Evolutionary conservation across 106 monocot genomes (phyloP), one percentile per base, ranked within the genome.

Genomic region (Dendrobium officinale): DNA sequence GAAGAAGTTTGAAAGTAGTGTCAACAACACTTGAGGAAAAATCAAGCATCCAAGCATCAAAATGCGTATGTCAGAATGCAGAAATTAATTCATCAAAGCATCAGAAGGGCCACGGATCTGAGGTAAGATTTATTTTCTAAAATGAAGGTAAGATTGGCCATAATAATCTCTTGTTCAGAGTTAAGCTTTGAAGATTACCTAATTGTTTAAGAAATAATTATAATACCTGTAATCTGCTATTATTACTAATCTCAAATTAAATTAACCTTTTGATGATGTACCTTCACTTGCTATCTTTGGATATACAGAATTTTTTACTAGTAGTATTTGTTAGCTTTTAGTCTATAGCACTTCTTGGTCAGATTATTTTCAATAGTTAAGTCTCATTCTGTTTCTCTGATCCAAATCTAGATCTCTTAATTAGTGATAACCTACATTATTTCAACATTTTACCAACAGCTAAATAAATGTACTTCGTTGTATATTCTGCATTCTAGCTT

Each of bases 1-100:
- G 74, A 82, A 86, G 86, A 87, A 91, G 89, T 78, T 84, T 95
- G 81, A 84, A 88, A 75, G 81, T 83, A 15, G 24, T 83, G 26
- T 67, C 82, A 41, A 22, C 58, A 31, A 74, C 81, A 20, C 78
- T 92, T 56, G 80, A 85, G 80, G 91, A 94, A 45, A 92, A 89
- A 84, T 78, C 81, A 42, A 43, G 66, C 70, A 70, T 70, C 70
- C 70, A 70, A 37, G 33, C 33, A 70, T 37, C 70, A 4, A 15
- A 37, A 70, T 37, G 70, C 37, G 37, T 37, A 17, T 61, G 61
- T 67, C 74, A 75, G 5, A 64, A 55, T 74, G 58, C 75, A 64
- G 85, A 85, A 80, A 56, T 9, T 77, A 75, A 37, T 61, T 27
- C 42, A 40, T 79, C 85, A 82, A 80, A 66, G 72, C 87, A 89